Evolutionary conservation across 1,139 yeast species (phyloP), one percentile per base, ranked within the genome.

Genomic region (Kodamaea fungicola): DNA sequence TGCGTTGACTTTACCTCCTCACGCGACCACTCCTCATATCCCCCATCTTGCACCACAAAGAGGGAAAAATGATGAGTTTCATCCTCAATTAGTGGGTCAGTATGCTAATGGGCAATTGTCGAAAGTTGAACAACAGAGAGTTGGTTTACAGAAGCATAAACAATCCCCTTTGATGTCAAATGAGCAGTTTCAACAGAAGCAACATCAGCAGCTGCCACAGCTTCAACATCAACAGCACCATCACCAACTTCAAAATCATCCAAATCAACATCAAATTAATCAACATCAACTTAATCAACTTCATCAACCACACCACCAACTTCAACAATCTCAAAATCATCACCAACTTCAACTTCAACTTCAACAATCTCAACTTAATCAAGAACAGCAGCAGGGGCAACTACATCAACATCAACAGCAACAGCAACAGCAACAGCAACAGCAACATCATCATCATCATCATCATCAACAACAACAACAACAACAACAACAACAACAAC

Each of bases 201-300:
- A 42, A 8, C 54, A 44, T 16, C 56, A 43, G 23, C 48, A 39
- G 31, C 53, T 44, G 10, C 45, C 41, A 21, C 47, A 37, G 21
- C 25, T 27, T 33, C 43, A 34, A 7, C 40, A 40, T 23, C 27
- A 32, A n/a, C 43, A 42, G n/a, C 40, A 29, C 22, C 34, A 35
- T 8, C 43, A 37, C 9, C 40, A 34, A 12, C 39, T 33, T 23
- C 41, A 34, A 16, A 40, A 33, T 12, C 34, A 29, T 30, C 19
- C 45, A 38, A 27, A 16, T 16, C 38, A 35, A 19, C 42, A 38
- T 12, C 40, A 30, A 4, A 44, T 38, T 25, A 24, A 16, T 10
- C 47, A 37, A 30, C 43, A 32, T 19, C 45, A 28, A 8, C 31
- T 13, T 8, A 25, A 21, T 5, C 41, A 30, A 10, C 41, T 30